Evolutionary conservation across 148 eudicot genomes (phyloP), one percentile per base, ranked within the genome.

Genomic region (Arbutus unedo): DNA sequence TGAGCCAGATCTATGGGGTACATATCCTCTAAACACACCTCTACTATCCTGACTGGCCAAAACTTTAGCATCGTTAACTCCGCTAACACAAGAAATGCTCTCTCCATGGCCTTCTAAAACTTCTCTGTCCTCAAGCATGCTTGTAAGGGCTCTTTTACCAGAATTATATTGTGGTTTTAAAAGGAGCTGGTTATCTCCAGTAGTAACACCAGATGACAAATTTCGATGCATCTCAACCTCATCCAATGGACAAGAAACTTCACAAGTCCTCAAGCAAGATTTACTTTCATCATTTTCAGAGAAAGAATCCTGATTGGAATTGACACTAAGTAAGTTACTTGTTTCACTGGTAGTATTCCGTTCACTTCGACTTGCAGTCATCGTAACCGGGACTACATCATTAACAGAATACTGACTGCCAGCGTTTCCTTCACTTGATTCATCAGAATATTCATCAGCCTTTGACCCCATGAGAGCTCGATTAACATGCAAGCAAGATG

Each of bases 371-470:
- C 9, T 50, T 47, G 56, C 68, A 62, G 71, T 77, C 49, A 51
- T 86, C 82, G 80, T 77, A 45, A 60, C 72, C 53, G 85, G 51
- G 48, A 56, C 45, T 60, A 66, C 81, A 60, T 85, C 90, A 72
- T 76, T 83, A 50, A 76, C 87, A 62, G 87, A 84, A 68, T 75
- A 83, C 81, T 82, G 82, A 82, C 72, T 84, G 43, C 79, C 81
- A 72, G 56, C 81, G 81, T 80, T 81, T 60, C 79, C 87, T 80
- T 79, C 70, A 81, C 83, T 78, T 78, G 88, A 84, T 70, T 90
- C 90, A 77, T 82, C 88, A 79, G 85, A 85, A 84, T 45, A 79
- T 83, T 83, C 90, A 76, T 89, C 92, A 78, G 81, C 79, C 85
- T 85, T 89, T 62, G 83, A 84, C 77, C 76, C 87, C 88, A 85